phyloP scores from a whole-genome alignment of 805 yeast species.

The Ogataea neopini region DNA sequence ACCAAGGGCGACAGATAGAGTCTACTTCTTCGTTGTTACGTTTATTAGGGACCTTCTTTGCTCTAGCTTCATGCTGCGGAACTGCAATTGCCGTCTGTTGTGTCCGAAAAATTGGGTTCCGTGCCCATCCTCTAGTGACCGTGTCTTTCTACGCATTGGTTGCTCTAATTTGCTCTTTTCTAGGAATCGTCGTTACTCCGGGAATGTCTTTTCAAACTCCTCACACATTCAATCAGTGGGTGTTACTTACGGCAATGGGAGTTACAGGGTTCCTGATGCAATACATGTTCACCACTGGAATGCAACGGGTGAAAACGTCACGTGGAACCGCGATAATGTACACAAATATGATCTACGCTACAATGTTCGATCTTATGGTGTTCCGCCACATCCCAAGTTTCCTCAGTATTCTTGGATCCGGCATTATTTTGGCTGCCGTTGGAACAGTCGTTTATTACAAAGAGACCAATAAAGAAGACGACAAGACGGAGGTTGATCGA shows the following conservation, averaged over 20 bases:
- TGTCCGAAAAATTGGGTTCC: constrained; percentile 71
- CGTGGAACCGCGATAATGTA: constrained; percentile 75
- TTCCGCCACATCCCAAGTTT: constrained; percentile 75
- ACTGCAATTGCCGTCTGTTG: constrained; percentile 69
- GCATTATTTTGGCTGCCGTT: constrained; percentile 67
- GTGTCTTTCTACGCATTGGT: constrained; percentile 74
- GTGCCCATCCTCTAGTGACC: constrained; percentile 77
- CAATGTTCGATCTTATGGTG: constrained; percentile 68
- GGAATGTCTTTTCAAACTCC: constrained; percentile 63
- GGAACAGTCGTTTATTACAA: constrained; percentile 56
- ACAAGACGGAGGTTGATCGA: background rate
- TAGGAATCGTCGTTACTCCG: constrained; percentile 57
- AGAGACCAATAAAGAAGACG: constrained; percentile 28
- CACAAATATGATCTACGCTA: constrained; percentile 75
- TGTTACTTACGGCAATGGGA: constrained; percentile 60
- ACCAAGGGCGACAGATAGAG: constrained; percentile 35
- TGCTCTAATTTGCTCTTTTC: constrained; percentile 54
- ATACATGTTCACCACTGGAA: constrained; percentile 74
- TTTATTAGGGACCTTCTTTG: constrained; percentile 61
- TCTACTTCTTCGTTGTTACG: constrained; percentile 53
- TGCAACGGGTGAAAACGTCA: constrained; percentile 79
- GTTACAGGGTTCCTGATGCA: constrained; percentile 83
- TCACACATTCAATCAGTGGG: constrained; percentile 63
- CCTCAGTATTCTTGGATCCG: constrained; percentile 68
- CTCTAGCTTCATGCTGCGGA: constrained; percentile 67